Base-by-base conservation (phyloP, 148 eudicot genomes). In the Chenopodium formosanum region DNA sequence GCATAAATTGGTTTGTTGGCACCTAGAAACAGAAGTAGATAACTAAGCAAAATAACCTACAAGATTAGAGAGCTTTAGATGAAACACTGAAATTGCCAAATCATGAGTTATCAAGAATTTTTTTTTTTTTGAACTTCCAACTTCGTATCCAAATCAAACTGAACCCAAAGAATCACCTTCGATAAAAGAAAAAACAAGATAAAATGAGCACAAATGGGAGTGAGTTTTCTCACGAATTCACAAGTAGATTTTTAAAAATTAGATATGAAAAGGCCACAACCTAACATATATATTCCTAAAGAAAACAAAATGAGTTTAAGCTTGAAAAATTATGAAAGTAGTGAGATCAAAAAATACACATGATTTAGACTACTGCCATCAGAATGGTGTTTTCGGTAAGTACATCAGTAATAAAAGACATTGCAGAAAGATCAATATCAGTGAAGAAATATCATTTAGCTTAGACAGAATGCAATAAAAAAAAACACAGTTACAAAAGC, bases 1-100 rank as follows among this genome's bases (percentile, higher is more conserved):
- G 97, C 97, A 84, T 95, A 95, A 47, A 90, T 83, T 32, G 92
- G 78, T 90, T 92, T 93, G 88, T 86, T 90, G 79, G 99, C 99
- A 86, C 99, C 99, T 95, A 83, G 37, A 71, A 67, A 74, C 32
- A 75, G 12, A 74, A 56, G 77, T 65, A 63, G 79, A 48, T 25
- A 34, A 34, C 80, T 70, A 76, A 79, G 73, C 31, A 69, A 48
- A 46, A 32, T 22, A 34, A 50, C 19, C 53, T 13, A 7, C 40
- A 80, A 76, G 78, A 58, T 66, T 56, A 31, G 68, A 73, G 44
- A 65, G 74, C 48, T 25, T 83, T 46, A 11, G 79, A 68, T 40
- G 23, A 60, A 56, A 40, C 19, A n/a, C 70, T 52, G 47, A 83
- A 11, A n/a, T 27, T 56, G n/a, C 68, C 48, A 63, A 64, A 47